phyloP scores from a whole-genome alignment of 805 yeast species.

The Wickerhamiella azymoides region DNA sequence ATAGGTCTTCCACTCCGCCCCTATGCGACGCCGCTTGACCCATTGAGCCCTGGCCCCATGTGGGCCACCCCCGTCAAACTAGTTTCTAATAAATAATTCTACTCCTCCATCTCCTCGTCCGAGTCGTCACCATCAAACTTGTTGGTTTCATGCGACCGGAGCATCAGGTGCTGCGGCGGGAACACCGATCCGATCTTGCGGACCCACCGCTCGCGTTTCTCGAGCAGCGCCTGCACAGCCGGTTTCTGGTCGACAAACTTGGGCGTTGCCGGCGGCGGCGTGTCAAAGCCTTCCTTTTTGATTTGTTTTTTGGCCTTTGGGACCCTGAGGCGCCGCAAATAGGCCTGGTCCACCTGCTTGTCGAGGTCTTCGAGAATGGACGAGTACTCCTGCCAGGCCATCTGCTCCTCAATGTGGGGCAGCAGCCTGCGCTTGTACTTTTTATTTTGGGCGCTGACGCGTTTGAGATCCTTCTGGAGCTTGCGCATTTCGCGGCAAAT shows the following conservation, averaged over 20 bases:
- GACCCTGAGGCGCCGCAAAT: constrained; percentile 64
- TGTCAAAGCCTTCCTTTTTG: background rate
- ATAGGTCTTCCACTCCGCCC: too few species aligned
- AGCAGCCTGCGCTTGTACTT: constrained; percentile 49
- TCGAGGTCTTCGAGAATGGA: constrained; percentile 86
- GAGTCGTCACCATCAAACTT: constrained; percentile 40
- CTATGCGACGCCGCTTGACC: too few species aligned
- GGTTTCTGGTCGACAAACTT: constrained; percentile 52
- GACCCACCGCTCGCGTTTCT: constrained; percentile 82
- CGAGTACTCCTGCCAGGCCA: constrained; percentile 89
- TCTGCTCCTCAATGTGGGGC: constrained; percentile 69
- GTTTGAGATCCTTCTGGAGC: constrained; percentile 54
- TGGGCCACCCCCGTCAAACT: too few species aligned
- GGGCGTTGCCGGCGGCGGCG: constrained; percentile 1
- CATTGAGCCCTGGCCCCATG: too few species aligned
- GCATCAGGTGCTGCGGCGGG: constrained; percentile 50
- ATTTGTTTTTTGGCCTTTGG: constrained; percentile 52
- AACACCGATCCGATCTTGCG: constrained; percentile 80
- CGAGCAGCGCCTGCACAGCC: constrained; percentile 65
- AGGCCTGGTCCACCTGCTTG: constrained; percentile 93
- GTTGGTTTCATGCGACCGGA: constrained; percentile 53
- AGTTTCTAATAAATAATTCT: constrained; percentile 4
- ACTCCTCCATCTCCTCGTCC: constrained; percentile 27
- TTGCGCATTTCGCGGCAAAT: constrained; percentile 68
- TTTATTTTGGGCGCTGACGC: constrained; percentile 48